Base-by-base conservation (phyloP, 768 basidiomycete genomes). In the Guyanaporus albipodus region DNA sequence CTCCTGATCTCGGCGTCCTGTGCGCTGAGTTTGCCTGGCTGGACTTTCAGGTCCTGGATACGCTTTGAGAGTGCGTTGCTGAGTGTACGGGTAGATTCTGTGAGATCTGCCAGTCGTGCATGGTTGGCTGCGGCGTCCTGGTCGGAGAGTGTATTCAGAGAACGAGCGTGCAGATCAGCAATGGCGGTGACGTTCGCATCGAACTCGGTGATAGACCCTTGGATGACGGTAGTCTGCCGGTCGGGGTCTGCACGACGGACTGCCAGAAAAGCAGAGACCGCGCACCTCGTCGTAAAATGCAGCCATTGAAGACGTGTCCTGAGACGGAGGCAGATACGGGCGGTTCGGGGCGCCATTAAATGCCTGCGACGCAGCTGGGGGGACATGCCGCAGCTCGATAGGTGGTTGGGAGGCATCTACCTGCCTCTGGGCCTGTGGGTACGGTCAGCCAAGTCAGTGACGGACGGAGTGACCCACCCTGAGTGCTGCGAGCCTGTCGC, bases 401-500 rank as follows among this genome's bases (percentile, higher is more conserved):
- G 46, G 48, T 27, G 51, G 42, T 23, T 58, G 64, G 10, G 44
- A 33, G 3, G 21, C 43, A n/a, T 63, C 60, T 52, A 71, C 75
- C 52, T 60, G 59, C 51, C 79, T 76, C 56, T 78, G 77, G 33
- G 82, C 82, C 54, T 80, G 77, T 14, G 76, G 63, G 19, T n/a
- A 34, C 9, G n/a, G 46, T 57, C 28, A 46, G 28, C n/a, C n/a
- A n/a, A n/a, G n/a, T n/a, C n/a, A n/a, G n/a, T n/a, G n/a, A n/a
- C n/a, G n/a, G n/a, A n/a, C n/a, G n/a, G n/a, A n/a, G n/a, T n/a
- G n/a, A 58, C 78, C 38, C 52, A 87, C 87, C 71, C 87, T 79
- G 76, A 86, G 80, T 49, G 85, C 87, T 59, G 87, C 90, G 54
- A 94, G 81, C 77, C 91, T 79, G 78, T 94, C 64, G 10, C 52